Evolutionary conservation across 2,329 filamentous ascomycete species (phyloP).

Genomic region (Colletotrichum lentis): DNA sequence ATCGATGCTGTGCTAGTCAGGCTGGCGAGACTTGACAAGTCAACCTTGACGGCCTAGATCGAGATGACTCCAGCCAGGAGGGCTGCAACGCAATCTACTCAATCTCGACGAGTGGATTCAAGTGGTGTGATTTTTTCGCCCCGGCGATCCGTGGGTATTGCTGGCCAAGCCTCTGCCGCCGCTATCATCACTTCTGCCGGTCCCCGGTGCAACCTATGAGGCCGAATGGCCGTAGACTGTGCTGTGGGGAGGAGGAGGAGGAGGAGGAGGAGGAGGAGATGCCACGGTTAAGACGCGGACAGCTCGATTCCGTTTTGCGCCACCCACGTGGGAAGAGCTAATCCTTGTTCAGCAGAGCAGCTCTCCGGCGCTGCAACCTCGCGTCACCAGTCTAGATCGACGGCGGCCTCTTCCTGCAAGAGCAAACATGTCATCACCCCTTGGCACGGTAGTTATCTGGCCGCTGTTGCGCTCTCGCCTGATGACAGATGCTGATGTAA

Average conservation of each 20-base stretch:
- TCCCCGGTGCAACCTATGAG: conserved; percentile 6
- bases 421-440: neutral
- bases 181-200: neutral
- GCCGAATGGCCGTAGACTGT: conserved; percentile 6
- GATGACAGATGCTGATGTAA: conserved; percentile 38
- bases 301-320: conserved; percentile 30
- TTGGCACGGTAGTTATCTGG: neutral
- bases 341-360: conserved; percentile 5
- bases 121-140: conserved; percentile 31
- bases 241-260: no score
- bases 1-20: neutral
- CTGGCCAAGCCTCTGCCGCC: neutral
- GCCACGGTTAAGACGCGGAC: conserved; percentile 29
- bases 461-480: no score
- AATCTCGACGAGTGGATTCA: conserved; percentile 9
- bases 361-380: conserved; percentile 28
- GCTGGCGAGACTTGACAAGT: neutral
- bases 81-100: conserved; percentile 35
- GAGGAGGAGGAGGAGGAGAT: neutral
- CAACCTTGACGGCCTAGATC: conserved; percentile 22
- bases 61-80: conserved; percentile 4
- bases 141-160: conserved; percentile 15
- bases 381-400: conserved; percentile 21
- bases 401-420: conserved; percentile 3
- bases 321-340: conserved; percentile 10